Evolutionary conservation across 257 asterid species (phyloP), one percentile per base, ranked within the genome.

Genomic region (Capsicum chinense): DNA sequence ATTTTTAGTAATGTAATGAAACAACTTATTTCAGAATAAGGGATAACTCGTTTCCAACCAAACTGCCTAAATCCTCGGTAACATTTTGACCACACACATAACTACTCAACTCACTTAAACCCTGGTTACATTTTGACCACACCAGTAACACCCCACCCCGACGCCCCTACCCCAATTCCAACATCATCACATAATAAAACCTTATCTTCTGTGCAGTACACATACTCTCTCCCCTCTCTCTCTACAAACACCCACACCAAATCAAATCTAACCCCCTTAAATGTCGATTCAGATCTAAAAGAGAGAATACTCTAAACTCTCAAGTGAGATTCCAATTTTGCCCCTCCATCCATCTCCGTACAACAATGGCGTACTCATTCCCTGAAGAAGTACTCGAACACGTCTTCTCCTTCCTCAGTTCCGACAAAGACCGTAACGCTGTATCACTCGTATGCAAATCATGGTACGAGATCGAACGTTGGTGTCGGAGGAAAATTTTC

Each of bases 381-480:
- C 98, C 97, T 56, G 99, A 95, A 89, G 98, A 95, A 71, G 98
- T 93, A 7, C 85, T 95, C 62, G 98, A 93, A 93, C 97, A 93
- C 73, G 97, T 95, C 12, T 92, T 95, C 89, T 88, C 90, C 70
- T 94, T 95, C 83, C 87, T 95, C 44, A 83, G 79, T 84, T 85
- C 92, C 48, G 92, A 92, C 64, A 89, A 85, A 56, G 99, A 95
- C 85, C 91, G 98, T n/a, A 93, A 94, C 94, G 87, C 97, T 5
- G 97, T 92, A 3, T 92, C 98, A 1, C 7, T 94, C 84, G 99
- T 95, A 54, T 95, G 98, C 91, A 95, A 90, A 89, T 94, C 99
- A 64, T 95, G 99, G 99, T 93, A 90, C 91, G 97, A 93, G 89
- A 92, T 92, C 83, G 99, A 95, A 86, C 90, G 98, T 56, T 94